Conservation (phyloP, 371 early-diverging fungal species). For the Saksenaea vasiformis region DNA sequence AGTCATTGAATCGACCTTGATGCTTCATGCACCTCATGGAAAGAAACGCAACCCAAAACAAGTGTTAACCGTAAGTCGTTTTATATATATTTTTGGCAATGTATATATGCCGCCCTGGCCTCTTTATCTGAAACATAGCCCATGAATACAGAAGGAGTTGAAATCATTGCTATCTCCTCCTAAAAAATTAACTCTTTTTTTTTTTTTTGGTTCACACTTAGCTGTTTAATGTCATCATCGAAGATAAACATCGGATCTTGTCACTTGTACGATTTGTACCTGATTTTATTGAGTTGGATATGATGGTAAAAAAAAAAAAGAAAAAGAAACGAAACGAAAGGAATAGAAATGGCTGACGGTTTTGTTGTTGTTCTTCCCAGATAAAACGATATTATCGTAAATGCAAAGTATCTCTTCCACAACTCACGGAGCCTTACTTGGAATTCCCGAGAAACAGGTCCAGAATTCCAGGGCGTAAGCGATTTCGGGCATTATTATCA, state of each 20-base stretch:
- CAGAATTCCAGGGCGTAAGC: slow-evolving; percentile 2
- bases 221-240: slow-evolving; percentile 49
- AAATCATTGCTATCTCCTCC: background rate
- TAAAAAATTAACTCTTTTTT: background rate
- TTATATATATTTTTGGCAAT: background rate
- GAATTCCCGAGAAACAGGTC: background rate
- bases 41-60: slow-evolving; percentile 8
- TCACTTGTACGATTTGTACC: slow-evolving; percentile 56
- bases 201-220: slow-evolving; percentile 9
- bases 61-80: slow-evolving; percentile 8
- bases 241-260: slow-evolving; percentile 35
- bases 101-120: background rate
- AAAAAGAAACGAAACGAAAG: background rate
- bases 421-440: slow-evolving; percentile 4
- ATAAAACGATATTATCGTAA: slow-evolving; percentile 12
- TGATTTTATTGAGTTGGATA: slow-evolving; percentile 64
- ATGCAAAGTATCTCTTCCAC: slow-evolving; percentile 9
- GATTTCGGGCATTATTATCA: slow-evolving; percentile 6
- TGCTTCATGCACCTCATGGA: slow-evolving; percentile 16
- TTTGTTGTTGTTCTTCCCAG: background rate
- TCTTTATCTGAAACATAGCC: slow-evolving; percentile 1
- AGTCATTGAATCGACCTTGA: slow-evolving; percentile 28
- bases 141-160: background rate
- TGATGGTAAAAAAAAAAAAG: slow-evolving; percentile 22
- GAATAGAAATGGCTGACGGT: no score